Base-by-base conservation (phyloP, 2,329 filamentous ascomycete genomes). In the Alternaria ventricosa region DNA sequence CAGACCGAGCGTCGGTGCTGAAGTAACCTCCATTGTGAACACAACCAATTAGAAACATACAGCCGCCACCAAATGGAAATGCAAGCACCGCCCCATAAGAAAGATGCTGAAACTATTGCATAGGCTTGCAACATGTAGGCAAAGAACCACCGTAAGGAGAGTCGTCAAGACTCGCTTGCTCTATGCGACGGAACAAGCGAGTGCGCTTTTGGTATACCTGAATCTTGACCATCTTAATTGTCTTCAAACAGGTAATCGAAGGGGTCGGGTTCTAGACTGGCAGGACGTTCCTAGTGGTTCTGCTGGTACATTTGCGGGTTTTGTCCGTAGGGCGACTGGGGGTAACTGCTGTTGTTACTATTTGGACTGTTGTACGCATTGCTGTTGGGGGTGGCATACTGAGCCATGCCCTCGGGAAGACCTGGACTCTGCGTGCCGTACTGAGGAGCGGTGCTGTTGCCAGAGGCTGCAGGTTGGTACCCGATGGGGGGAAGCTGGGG, bases 401-500 rank as follows among this genome's bases (percentile, higher is more conserved):
- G 83, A 70, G 81, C 80, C 71, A 84, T 84, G 70, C 82, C 82
- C 64, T 85, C 84, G 58, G 84, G 79, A 61, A 84, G 80, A 67
- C 81, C 78, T 18, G 80, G 81, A 69, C 81, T 80, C 60, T 81
- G 81, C 20, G 82, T 79, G 65, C 78, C 76, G 70, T 86, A 85
- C 72, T 84, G 83, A 62, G 81, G 78, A 58, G 81, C 79, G 57
- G 79, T 74, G 33, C 76, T 71, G 56, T 80, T 80, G 60, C 79
- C 80, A 70, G 79, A 79, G 53, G 78, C 81, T 41, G 83, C 82
- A 64, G 83, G 82, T 63, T 84, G 82, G 68, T 85, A 86, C 56
- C 83, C 84, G 69, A 86, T 85, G 22, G 84, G 84, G 45, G 84
- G 84, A 49, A 85, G 75, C 69, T 85, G 84, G 58, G 82, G 82